phyloP scores from a whole-genome alignment of 2,329 filamentous ascomycete species.

The Fusarium udum region DNA sequence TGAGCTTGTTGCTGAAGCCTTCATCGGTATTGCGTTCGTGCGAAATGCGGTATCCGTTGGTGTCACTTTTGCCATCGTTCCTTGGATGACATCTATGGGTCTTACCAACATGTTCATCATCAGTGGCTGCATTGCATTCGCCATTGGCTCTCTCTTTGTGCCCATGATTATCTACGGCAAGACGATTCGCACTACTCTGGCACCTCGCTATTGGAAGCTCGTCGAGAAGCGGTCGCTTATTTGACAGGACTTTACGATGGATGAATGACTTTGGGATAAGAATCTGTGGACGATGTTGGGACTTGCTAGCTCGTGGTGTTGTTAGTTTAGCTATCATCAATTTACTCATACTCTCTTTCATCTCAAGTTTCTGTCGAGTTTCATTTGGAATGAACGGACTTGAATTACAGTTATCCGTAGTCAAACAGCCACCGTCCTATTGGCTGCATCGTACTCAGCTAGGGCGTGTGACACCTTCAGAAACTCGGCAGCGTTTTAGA shows the following conservation, averaged over 20 bases:
- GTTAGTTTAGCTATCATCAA: neutral
- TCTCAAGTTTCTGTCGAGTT: neutral
- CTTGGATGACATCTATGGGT: slow-evolving; percentile 47
- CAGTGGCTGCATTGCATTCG: slow-evolving; percentile 36
- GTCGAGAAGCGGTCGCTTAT: slow-evolving; percentile 30
- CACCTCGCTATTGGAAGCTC: slow-evolving; percentile 39
- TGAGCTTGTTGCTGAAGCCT: slow-evolving; percentile 42
- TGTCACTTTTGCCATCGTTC: slow-evolving; percentile 43
- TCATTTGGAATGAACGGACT: neutral
- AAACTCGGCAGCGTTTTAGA: neutral
- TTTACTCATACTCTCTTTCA: neutral
- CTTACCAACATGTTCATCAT: slow-evolving; percentile 45
- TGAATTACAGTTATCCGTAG: neutral
- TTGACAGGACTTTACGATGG: neutral
- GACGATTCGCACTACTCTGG: slow-evolving; percentile 34
- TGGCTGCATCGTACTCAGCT: neutral
- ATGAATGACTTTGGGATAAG: neutral
- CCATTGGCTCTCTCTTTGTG: slow-evolving; percentile 38
- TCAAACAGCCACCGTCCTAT: neutral
- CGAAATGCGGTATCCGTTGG: slow-evolving; percentile 46
- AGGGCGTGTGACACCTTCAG: neutral
- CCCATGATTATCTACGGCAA: slow-evolving; percentile 49
- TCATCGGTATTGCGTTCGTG: slow-evolving; percentile 47
- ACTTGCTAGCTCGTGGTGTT: rapidly evolving
- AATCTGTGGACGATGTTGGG: neutral